phyloP scores from a whole-genome alignment of 208 protist species.

The Crithidia brevicula region DNA sequence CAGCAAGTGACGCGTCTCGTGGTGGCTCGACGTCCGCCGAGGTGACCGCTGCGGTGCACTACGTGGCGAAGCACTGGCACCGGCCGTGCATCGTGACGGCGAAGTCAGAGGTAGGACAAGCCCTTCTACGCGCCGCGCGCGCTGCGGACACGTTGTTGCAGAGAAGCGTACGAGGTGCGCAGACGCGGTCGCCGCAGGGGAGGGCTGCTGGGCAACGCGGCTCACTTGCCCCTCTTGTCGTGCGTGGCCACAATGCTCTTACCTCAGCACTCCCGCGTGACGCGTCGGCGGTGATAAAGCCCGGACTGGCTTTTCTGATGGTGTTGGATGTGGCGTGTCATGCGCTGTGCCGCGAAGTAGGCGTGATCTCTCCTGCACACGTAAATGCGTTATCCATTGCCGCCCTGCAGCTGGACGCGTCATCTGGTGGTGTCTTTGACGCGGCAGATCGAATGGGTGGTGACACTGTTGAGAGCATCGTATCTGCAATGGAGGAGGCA shows the following conservation, averaged over 20 bases:
- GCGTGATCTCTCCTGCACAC: conserved; percentile 34
- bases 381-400: conserved; percentile 62
- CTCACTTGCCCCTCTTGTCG: background rate
- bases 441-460: conserved; percentile 43
- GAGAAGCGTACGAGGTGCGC: background rate
- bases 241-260: too few relatives aligned
- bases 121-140: background rate
- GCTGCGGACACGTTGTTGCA: background rate
- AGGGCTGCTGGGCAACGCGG: too few relatives aligned
- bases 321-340: conserved; percentile 51
- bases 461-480: conserved; percentile 9
- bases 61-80: conserved; percentile 18
- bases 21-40: background rate
- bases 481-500: conserved; percentile 22
- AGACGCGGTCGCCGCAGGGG: background rate
- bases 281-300: too few relatives aligned
- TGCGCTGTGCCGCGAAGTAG: conserved; percentile 37
- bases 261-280: too few relatives aligned
- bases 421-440: conserved; percentile 61
- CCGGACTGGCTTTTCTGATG: conserved; percentile 35
- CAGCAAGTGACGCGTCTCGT: background rate
- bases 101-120: conserved; percentile 15
- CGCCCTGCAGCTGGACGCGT: conserved; percentile 46
- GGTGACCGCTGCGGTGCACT: conserved; percentile 11
- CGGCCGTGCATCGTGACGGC: conserved; percentile 26